Evolutionary conservation across 225 moss, liverwort and hornwort genomes (phyloP).

Genomic region (Marchantia paleacea): DNA sequence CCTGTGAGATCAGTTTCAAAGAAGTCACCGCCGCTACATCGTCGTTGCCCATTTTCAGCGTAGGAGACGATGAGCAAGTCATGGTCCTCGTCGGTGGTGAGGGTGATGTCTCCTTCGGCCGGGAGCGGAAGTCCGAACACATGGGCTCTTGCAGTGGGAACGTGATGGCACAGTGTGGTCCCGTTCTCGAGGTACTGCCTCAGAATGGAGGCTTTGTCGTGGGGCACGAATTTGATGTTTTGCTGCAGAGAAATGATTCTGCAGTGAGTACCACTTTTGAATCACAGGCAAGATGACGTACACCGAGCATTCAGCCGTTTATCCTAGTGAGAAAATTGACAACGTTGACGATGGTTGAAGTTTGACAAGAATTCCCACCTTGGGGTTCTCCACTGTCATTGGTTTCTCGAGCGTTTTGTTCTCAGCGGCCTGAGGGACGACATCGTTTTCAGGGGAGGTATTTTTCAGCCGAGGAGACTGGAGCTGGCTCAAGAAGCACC

Average conservation of each 20-base stretch:
- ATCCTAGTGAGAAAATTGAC: background rate
- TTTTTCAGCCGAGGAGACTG: no score
- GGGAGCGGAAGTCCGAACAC: slow-evolving; percentile 11
- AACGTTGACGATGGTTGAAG: background rate
- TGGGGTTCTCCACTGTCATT: background rate
- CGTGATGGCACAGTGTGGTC: slow-evolving; percentile 8
- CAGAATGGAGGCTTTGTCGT: background rate
- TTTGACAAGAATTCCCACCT: background rate
- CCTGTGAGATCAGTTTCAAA: slow-evolving; percentile 39
- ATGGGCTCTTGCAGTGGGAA: slow-evolving; percentile 3
- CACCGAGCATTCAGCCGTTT: background rate
- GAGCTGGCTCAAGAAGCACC: background rate
- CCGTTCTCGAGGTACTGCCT: slow-evolving; percentile 8
- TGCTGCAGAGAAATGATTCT: background rate
- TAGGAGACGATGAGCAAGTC: slow-evolving; percentile 18
- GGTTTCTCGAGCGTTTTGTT: no score
- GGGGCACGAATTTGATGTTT: background rate
- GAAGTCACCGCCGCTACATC: slow-evolving; percentile 46
- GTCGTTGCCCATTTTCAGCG: slow-evolving; percentile 23
- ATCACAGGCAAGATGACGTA: background rate
- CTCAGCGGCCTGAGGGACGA: background rate
- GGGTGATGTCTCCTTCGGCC: background rate
- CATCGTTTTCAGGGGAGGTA: no score
- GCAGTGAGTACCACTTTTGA: background rate
- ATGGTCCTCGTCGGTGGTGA: slow-evolving; percentile 10